phyloP scores from a whole-genome alignment of 208 protist species.

The Acanthamoeba castellanii region DNA sequence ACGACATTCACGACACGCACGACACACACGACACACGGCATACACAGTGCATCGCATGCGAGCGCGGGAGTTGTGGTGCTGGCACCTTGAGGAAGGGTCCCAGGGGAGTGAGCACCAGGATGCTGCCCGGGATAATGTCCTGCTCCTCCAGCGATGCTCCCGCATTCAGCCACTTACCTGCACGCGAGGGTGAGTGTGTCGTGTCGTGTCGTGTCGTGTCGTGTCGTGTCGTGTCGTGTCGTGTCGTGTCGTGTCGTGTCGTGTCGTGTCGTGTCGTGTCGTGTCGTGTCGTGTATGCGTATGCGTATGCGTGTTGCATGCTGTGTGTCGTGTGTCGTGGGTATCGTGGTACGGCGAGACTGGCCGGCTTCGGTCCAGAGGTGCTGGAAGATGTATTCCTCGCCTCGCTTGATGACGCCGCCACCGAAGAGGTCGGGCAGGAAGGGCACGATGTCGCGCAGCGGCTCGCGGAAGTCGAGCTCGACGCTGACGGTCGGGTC shows the following conservation, averaged over 20 bases:
- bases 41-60: background rate
- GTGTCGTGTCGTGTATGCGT: too few relatives aligned
- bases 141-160: constrained; percentile 36
- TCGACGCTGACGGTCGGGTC: constrained; percentile 20
- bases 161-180: constrained; percentile 56
- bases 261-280: too few relatives aligned
- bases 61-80: background rate
- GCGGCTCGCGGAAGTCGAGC: constrained; percentile 62
- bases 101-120: constrained; percentile 29
- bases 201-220: too few relatives aligned
- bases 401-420: constrained; percentile 29
- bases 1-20: too few relatives aligned
- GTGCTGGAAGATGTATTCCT: constrained; percentile 72
- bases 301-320: background rate
- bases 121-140: constrained; percentile 52
- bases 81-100: constrained; percentile 3
- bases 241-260: too few relatives aligned
- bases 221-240: too few relatives aligned
- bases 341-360: background rate
- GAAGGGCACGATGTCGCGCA: constrained; percentile 4
- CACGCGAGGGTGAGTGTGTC: background rate
- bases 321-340: too few relatives aligned
- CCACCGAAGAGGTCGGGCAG: constrained; percentile 49
- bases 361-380: constrained; percentile 54
- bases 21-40: background rate